Conservation (phyloP, 2,329 filamentous ascomycete genomes). For the Westerdykella ornata region DNA sequence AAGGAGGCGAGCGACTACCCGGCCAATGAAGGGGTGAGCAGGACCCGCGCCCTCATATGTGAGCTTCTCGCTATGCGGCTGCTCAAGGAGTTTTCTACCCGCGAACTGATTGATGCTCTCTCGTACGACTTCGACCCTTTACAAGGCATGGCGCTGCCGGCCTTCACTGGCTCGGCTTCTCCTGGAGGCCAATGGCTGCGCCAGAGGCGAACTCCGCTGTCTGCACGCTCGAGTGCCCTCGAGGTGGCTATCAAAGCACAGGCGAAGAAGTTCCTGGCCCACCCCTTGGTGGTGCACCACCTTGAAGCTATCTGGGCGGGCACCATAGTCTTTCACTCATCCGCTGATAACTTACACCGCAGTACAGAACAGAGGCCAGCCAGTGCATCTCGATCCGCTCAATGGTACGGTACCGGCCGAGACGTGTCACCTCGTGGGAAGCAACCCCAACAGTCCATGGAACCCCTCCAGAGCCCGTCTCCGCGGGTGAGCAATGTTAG, state of each 20-base stretch:
- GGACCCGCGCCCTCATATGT: constrained; percentile 79
- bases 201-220: constrained; percentile 38
- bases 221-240: constrained; percentile 77
- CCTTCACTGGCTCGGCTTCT: constrained; percentile 27
- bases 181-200: constrained; percentile 23
- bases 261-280: constrained; percentile 85
- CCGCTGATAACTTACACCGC: constrained; percentile 77
- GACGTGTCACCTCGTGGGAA: constrained; percentile 24
- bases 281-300: constrained; percentile 86
- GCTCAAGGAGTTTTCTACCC: constrained; percentile 79
- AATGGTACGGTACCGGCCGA: background rate
- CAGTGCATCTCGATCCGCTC: background rate
- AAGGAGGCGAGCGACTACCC: constrained; percentile 80
- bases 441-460: constrained; percentile 22
- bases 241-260: constrained; percentile 90
- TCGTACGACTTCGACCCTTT: constrained; percentile 94
- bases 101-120: constrained; percentile 86
- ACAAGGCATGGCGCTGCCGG: constrained; percentile 61
- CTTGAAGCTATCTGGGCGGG: constrained; percentile 97
- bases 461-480: constrained; percentile 19
- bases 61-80: constrained; percentile 86
- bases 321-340: constrained; percentile 87
- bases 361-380: constrained; percentile 10
- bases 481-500: constrained; percentile 44
- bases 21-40: constrained; percentile 75